Evolutionary conservation across 371 early-diverging fungal genomes (phyloP).

Genomic region (Apophysomyces elegans): DNA sequence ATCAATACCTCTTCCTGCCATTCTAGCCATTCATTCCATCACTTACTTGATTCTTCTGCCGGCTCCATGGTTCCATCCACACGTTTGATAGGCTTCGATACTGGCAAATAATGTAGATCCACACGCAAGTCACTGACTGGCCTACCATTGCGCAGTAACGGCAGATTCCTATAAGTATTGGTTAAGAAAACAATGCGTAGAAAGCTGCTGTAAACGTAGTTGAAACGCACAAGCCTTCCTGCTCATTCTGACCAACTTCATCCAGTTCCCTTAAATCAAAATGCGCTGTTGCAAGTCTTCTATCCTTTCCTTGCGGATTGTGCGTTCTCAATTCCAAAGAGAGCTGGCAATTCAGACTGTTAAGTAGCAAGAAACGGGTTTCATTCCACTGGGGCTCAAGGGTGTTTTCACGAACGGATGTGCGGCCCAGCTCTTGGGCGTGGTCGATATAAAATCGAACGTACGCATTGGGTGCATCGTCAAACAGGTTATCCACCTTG

Average conservation of each 20-base stretch:
- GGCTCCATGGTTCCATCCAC: conserved; percentile 52
- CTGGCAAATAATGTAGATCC: conserved; percentile 65
- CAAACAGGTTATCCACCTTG: conserved; percentile 57
- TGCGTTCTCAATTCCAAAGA: conserved; percentile 42
- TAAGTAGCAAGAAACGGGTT: conserved; percentile 58
- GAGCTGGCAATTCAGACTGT: conserved; percentile 56
- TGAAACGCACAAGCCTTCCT: conserved; percentile 32
- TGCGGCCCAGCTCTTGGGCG: conserved; percentile 70
- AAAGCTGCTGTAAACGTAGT: not conserved
- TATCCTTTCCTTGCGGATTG: conserved; percentile 31
- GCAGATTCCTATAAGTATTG: conserved; percentile 29
- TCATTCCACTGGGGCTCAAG: conserved; percentile 65
- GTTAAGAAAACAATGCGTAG: not conserved
- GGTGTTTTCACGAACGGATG: conserved; percentile 61
- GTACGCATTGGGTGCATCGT: conserved; percentile 79
- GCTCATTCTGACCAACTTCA: conserved; percentile 40
- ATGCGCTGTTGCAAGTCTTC: conserved; percentile 46
- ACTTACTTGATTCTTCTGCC: conserved; percentile 63
- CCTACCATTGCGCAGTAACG: conserved; percentile 53
- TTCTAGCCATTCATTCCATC: not conserved
- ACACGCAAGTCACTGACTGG: conserved; percentile 53
- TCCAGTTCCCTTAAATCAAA: conserved; percentile 58
- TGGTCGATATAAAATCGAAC: conserved; percentile 73
- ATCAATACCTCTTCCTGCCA: not conserved
- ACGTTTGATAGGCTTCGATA: conserved; percentile 55